Conservation (phyloP, 805 yeast species). For the Kuraishia piskuri region DNA sequence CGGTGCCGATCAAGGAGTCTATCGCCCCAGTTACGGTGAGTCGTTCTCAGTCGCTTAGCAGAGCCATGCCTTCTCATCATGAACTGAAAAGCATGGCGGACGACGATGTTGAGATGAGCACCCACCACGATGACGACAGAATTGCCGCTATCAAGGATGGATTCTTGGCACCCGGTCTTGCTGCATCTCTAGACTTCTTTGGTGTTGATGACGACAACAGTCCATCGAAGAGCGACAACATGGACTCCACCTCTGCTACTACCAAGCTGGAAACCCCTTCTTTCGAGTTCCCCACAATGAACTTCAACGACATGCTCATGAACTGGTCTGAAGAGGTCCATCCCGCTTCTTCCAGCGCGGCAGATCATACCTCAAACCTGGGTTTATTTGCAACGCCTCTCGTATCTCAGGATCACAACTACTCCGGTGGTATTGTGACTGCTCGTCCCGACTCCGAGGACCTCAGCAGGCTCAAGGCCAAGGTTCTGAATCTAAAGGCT, state of each 20-base stretch:
- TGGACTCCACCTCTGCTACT: not conserved
- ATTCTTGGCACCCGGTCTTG: not conserved
- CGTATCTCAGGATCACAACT: not conserved
- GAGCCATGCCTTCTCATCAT: no score
- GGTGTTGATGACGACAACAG: not conserved
- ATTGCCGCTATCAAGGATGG: not conserved
- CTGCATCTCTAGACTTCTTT: not conserved
- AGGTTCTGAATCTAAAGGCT: slow-evolving; percentile 19
- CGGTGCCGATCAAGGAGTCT: not conserved
- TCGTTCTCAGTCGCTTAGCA: not conserved
- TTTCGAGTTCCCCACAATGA: not conserved
- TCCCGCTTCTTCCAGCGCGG: not conserved
- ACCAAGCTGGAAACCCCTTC: not conserved
- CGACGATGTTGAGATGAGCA: not conserved
- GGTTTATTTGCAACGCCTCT: not conserved
- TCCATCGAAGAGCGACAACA: not conserved
- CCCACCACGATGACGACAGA: not conserved
- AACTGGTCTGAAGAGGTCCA: slow-evolving; percentile 1
- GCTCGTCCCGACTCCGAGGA: slow-evolving; percentile 18
- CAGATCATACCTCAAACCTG: not conserved
- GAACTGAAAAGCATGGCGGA: not conserved
- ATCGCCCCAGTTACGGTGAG: not conserved
- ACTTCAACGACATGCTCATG: slow-evolving; percentile 1
- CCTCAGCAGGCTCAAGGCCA: slow-evolving; percentile 18
- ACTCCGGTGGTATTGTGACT: not conserved